A percentile compares a stretch with the other conserved stretches of the same genome.
Evolutionary conservation across 176 grass and related monocot species (phyloP).

Genomic region (Urochloa ruziziensis): DNA sequence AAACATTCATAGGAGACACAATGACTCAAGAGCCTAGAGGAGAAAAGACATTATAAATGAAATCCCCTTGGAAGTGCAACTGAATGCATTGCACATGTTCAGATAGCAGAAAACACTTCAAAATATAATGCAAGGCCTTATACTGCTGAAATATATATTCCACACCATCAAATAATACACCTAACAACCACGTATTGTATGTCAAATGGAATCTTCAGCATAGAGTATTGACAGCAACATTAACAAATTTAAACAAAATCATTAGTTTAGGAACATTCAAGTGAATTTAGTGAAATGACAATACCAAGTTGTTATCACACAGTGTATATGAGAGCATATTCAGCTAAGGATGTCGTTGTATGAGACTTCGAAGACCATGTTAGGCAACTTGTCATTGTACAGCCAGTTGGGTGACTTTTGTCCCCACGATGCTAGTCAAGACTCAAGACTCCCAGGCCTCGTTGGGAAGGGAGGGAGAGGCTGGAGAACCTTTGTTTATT

Average conservation of each 20-base stretch:
- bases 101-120: not conserved
- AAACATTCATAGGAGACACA: no score
- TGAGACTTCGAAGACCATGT: no score
- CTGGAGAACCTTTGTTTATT: not conserved
- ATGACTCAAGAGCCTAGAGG: no score
- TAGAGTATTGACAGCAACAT: not conserved
- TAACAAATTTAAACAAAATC: not conserved
- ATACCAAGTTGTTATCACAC: not conserved
- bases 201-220: not conserved
- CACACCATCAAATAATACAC: not conserved
- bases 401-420: no score
- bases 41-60: no score
- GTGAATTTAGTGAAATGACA: not conserved
- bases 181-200: not conserved
- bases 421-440: no score
- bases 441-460: not conserved
- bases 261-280: not conserved
- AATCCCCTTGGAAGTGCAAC: no score
- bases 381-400: no score
- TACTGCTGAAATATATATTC: not conserved
- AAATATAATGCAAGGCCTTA: not conserved
- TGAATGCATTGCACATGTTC: not conserved
- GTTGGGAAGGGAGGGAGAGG: not conserved
- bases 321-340: not conserved
- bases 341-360: not conserved